These are phyloP conservation scores for Coleophoma cylindrospora DNA, from an alignment of 2,329 filamentous ascomycete species.

Conservation along the genomic window DNA sequence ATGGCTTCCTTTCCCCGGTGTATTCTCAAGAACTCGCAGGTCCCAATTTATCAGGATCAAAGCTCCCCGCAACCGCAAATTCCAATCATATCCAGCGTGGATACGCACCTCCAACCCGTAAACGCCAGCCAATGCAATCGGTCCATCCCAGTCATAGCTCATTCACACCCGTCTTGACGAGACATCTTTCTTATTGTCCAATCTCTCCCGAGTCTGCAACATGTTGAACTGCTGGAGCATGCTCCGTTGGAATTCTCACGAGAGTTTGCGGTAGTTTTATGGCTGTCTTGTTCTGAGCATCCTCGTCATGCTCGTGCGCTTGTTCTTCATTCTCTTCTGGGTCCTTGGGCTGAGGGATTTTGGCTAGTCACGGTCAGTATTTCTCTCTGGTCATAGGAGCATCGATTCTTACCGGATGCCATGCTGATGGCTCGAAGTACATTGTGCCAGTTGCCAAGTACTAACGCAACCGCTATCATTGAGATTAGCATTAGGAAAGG, in stretches of 20 bases:
- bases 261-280: conserved; percentile 63
- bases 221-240: conserved; percentile 56
- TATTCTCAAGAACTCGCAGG: too few species aligned
- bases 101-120: too few species aligned
- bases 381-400: conserved; percentile 6
- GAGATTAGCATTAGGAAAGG: not conserved
- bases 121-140: too few species aligned
- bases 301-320: conserved; percentile 10
- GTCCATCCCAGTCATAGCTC: too few species aligned
- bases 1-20: too few species aligned
- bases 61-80: too few species aligned
- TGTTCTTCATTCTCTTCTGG: conserved; percentile 31
- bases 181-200: conserved; percentile 4
- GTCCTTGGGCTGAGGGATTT: conserved; percentile 58
- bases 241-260: conserved; percentile 79
- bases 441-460: conserved; percentile 84
- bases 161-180: too few species aligned
- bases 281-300: conserved; percentile 32
- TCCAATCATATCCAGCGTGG: too few species aligned
- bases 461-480: conserved; percentile 68
- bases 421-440: conserved; percentile 81
- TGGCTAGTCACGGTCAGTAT: conserved; percentile 42
- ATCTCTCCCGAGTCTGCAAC: conserved; percentile 7
- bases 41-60: too few species aligned
- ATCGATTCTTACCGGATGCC: conserved; percentile 63